Evolutionary conservation across 1,139 yeast species (phyloP).

Genomic region (Taphrina wiesneri): DNA sequence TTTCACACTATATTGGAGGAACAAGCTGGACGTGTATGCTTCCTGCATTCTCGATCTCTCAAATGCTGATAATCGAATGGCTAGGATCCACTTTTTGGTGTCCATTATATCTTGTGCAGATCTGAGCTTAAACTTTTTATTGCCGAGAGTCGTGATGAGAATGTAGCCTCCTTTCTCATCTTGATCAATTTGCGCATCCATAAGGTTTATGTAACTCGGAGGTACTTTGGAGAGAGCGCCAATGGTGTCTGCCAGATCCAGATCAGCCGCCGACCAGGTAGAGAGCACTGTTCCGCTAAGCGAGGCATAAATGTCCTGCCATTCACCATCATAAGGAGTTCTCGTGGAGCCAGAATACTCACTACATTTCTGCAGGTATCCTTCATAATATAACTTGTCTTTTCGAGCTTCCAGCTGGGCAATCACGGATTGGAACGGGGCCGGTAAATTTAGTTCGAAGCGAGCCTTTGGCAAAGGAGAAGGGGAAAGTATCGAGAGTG

Average conservation of each 20-base stretch:
- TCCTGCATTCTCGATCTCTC: slow-evolving; percentile 30
- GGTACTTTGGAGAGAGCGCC: not conserved
- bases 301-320: slow-evolving; percentile 19
- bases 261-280: slow-evolving; percentile 8
- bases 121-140: not conserved
- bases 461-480: not conserved
- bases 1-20: not conserved
- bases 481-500: slow-evolving; percentile 15
- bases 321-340: not conserved
- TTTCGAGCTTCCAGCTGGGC: slow-evolving; percentile 10
- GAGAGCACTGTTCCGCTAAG: slow-evolving; percentile 10
- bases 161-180: not conserved
- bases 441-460: not conserved
- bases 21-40: slow-evolving; percentile 16
- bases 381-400: slow-evolving; percentile 19
- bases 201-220: slow-evolving; percentile 13
- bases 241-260: not conserved
- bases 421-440: slow-evolving; percentile 1
- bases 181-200: slow-evolving; percentile 10
- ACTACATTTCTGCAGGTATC: slow-evolving; percentile 10
- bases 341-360: not conserved
- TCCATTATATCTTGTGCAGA: not conserved
- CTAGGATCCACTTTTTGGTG: slow-evolving; percentile 6
- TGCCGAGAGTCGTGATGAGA: slow-evolving; percentile 16
- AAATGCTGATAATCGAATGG: slow-evolving; percentile 10